Evolutionary conservation across 2,329 filamentous ascomycete genomes (phyloP), one percentile per base, ranked within the genome.

Genomic region (Cercospora sojina): DNA sequence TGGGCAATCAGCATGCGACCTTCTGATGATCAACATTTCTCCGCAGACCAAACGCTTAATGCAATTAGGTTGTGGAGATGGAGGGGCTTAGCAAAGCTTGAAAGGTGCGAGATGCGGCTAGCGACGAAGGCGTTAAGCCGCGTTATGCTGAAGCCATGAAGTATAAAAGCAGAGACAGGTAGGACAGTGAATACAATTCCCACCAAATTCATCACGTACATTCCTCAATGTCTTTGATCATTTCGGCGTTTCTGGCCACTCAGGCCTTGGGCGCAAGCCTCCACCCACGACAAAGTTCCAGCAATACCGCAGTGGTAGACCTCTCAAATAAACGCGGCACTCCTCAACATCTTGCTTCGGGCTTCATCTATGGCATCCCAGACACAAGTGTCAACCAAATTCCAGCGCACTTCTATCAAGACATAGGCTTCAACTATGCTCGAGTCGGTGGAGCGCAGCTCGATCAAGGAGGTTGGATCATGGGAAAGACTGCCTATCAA

Each of bases 371-470:
- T 67, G 81, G 80, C 12, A 78, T 81, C 38, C 68, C 70, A 6
- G 70, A 73, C 57, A 59, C 59, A 77, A 59, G 47, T 10, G 57
- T 71, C 1, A 74, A 76, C 58, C 77, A 79, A 58, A 81, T 83
- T 31, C 80, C 79, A 0, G 75, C 76, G 38, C 66, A 77, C 18
- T 81, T 78, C 71, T 80, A 78, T 69, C 74, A 72, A 3, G 76
- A 79, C 29, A 79, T 81, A 16, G 79, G 77, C 18, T 82, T 81
- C 74, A 76, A 77, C 35, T 79, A 80, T 62, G 74, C 62, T 47
- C 74, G 80, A 41, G 78, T 79, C 27, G 81, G 81, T 31, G 81
- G 80, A 5, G 79, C 80, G 55, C 81, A 82, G 69, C 72, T 79
- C 23, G 64, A 70, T 12, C 64, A 63, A 51, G 69, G 76, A 12